Evolutionary conservation across 2,329 filamentous ascomycete species (phyloP).

Genomic region (Sclerotinia spermophila): DNA sequence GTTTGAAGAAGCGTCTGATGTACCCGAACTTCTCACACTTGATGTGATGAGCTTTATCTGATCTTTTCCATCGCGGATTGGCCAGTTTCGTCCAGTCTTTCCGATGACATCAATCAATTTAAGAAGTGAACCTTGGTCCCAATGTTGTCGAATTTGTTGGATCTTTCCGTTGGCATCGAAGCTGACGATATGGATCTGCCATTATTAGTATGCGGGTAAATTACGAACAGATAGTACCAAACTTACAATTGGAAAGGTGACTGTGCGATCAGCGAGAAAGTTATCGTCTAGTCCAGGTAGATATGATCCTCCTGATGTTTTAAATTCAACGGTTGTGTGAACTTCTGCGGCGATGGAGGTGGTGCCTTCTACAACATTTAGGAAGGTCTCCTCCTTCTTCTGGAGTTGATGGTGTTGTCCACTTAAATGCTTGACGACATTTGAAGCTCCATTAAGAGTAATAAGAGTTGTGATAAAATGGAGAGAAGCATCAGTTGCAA

Average conservation of each 20-base stretch:
- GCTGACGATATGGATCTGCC: constrained; percentile 79
- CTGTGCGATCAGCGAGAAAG: constrained; percentile 79
- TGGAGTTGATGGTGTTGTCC: constrained; percentile 69
- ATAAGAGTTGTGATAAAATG: constrained; percentile 91
- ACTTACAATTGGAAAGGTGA: constrained; percentile 77
- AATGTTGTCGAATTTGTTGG: constrained; percentile 79
- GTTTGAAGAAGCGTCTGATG: constrained; percentile 33
- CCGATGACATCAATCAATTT: constrained; percentile 95
- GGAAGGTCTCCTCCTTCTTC: constrained; percentile 75
- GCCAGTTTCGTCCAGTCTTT: constrained; percentile 87
- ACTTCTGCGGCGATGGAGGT: constrained; percentile 71
- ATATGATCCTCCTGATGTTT: constrained; percentile 77
- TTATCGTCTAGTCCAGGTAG: constrained; percentile 90
- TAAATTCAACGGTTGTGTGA: constrained; percentile 79
- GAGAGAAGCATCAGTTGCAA: constrained; percentile 64
- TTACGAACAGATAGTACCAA: neutral
- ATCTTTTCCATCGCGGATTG: constrained; percentile 81
- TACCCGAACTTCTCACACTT: constrained; percentile 51
- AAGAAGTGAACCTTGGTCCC: constrained; percentile 91
- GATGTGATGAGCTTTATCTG: constrained; percentile 73
- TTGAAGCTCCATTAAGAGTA: constrained; percentile 63
- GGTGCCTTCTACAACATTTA: constrained; percentile 69
- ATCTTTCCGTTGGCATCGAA: constrained; percentile 79
- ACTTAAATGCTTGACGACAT: constrained; percentile 79
- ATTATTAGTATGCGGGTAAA: constrained; percentile 22